These are phyloP conservation scores for Aspergillus nanangensis DNA, from an alignment of 495 filamentous ascomycete genomes.

Conservation along the genomic window DNA sequence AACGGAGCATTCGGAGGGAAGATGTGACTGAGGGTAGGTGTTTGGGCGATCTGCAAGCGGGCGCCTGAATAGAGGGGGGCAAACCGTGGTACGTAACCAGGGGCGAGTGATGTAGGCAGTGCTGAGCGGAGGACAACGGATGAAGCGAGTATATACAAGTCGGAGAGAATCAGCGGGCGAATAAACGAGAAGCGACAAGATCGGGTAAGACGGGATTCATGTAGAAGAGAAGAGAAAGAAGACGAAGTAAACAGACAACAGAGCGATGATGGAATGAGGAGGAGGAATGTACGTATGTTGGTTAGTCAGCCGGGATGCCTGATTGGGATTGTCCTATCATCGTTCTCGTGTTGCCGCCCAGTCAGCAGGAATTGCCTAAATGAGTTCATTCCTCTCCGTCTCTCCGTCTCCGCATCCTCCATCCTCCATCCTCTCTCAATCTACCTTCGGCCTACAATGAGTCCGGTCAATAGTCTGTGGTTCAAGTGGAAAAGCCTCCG, in stretches of 20 bases:
- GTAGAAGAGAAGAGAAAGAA: too few relatives aligned
- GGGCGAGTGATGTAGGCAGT: constrained; percentile 3
- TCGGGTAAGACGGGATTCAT: too few relatives aligned
- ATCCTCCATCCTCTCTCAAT: not conserved
- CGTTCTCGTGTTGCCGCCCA: not conserved
- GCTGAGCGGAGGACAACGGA: too few relatives aligned
- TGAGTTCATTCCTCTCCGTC: constrained; percentile 3
- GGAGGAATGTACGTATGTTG: too few relatives aligned
- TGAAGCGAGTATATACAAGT: not conserved
- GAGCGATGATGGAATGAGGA: not conserved
- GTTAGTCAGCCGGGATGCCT: too few relatives aligned
- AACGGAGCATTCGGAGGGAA: not conserved
- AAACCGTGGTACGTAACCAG: constrained; percentile 9
- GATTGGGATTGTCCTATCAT: not conserved
- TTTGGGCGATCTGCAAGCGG: not conserved
- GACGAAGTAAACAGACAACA: too few relatives aligned
- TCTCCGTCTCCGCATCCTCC: constrained; percentile 1
- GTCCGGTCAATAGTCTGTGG: constrained; percentile 56
- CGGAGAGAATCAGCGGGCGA: too few relatives aligned
- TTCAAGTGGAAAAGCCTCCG: constrained; percentile 80
- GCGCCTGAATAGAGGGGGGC: not conserved
- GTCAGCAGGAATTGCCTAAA: not conserved
- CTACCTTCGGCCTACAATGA: constrained; percentile 18
- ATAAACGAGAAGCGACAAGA: too few relatives aligned
- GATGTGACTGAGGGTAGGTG: not conserved